Evolutionary conservation across 1,139 yeast species (phyloP), one percentile per base, ranked within the genome.

Genomic region (Yamadazyma buinensis): DNA sequence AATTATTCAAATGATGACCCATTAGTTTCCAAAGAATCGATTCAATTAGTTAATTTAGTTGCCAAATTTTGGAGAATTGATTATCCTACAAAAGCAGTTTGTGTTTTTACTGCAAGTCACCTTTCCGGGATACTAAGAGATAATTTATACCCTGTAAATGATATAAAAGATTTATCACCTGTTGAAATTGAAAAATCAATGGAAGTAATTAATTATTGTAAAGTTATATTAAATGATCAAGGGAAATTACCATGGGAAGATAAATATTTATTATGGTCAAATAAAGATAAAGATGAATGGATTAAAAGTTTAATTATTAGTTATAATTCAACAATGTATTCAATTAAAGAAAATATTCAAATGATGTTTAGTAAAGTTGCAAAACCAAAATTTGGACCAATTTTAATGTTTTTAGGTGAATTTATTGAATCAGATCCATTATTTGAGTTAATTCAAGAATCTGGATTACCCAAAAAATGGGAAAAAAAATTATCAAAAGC

Each of bases 301-400:
- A 59, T 60, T 7, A 59, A 65, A 3, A 72, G 74, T 42, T 52
- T 82, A 34, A 54, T 67, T 11, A 57, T 59, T 26, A 59, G 80
- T 2, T 79, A 77, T 40, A 66, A 66, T 33, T 69, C 71, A 32
- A 57, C 72, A 5, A 64, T 82, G 51, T 57, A 59, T 26, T 59
- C 75, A 5, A 55, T 84, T 11, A 69, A 70, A 36, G 70, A 63
- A 22, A 52, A 62, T 4, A 47, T 84, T 23, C 54, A 60, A 14
- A 61, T 61, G 15, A 59, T 84, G 1, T 78, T 74, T 46, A 72
- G 69, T 22, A 57, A 54, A 29, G 51, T 61, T 0, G 62, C 70
- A 2, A 75, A 77, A 38, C 90, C 94, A 0, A 77, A 73, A 44
- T 76, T 84, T 45, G 78, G 79, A 0, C 80, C 84, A 0, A 58